Evolutionary conservation across 2,329 filamentous ascomycete genomes (phyloP).

Genomic region (Colletotrichum sp.): DNA sequence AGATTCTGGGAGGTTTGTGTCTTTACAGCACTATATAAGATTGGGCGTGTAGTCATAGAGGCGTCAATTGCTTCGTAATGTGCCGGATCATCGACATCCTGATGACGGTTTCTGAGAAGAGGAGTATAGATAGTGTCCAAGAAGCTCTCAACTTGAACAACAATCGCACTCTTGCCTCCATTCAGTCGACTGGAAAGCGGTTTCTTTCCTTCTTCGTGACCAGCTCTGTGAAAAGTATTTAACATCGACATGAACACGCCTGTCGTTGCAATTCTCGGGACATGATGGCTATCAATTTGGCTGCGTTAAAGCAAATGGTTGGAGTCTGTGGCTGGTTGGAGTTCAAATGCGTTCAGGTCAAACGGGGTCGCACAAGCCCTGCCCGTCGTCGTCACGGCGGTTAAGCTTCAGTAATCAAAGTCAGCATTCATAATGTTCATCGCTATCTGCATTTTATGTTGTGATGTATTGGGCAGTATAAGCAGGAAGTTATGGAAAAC

Average conservation of each 20-base stretch:
- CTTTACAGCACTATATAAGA: background rate
- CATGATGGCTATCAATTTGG: too few relatives aligned
- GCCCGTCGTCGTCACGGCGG: fast-evolving
- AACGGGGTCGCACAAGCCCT: background rate
- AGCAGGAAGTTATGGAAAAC: background rate
- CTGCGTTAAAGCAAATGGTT: too few relatives aligned
- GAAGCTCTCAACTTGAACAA: fast-evolving
- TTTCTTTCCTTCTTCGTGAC: background rate
- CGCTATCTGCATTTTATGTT: background rate
- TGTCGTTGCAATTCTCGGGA: too few relatives aligned
- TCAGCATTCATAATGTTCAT: fast-evolving
- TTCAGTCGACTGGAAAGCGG: too few relatives aligned
- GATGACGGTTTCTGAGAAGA: background rate
- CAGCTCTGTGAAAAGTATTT: background rate
- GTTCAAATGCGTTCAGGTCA: background rate
- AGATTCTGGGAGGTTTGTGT: background rate
- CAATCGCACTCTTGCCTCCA: background rate
- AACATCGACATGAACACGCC: background rate
- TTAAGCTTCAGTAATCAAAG: background rate
- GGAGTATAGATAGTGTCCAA: background rate
- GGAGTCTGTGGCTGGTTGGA: too few relatives aligned
- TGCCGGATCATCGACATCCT: background rate
- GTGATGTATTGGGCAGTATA: background rate
- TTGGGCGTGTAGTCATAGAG: background rate
- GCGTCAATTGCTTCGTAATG: background rate